phyloP scores from a whole-genome alignment of 2,329 filamentous ascomycete genomes.

The Phyllosticta capitalensis region DNA sequence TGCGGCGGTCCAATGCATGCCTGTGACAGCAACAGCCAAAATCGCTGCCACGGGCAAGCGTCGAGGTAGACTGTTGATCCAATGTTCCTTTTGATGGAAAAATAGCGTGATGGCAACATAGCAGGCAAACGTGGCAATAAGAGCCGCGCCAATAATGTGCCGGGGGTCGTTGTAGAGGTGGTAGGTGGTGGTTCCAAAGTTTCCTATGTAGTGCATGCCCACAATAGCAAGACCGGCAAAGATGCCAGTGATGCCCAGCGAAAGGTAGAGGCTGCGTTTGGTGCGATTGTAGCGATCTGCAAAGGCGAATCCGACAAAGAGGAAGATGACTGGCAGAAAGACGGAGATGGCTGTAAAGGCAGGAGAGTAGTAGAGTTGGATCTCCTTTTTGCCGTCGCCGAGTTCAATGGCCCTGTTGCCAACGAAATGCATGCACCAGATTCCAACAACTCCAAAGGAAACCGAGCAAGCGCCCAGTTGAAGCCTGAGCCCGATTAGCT shows the following conservation, averaged over 20 bases:
- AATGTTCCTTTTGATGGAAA: conserved; percentile 65
- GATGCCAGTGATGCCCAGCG: conserved; percentile 49
- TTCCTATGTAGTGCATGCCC: conserved; percentile 84
- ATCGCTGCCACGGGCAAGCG: conserved; percentile 55
- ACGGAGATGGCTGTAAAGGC: conserved; percentile 68
- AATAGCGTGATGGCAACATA: conserved; percentile 63
- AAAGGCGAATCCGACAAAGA: conserved; percentile 62
- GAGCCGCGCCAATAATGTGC: conserved; percentile 57
- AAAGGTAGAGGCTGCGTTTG: conserved; percentile 18
- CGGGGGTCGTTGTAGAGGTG: conserved; percentile 48
- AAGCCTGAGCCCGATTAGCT: conserved; percentile 30
- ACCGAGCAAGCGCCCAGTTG: conserved; percentile 34
- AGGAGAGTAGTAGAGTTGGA: conserved; percentile 66
- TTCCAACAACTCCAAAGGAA: conserved; percentile 40
- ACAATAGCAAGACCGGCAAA: conserved; percentile 68
- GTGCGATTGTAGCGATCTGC: conserved; percentile 39
- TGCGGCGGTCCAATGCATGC: conserved; percentile 80
- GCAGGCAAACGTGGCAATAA: conserved; percentile 65
- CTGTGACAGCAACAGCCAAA: conserved; percentile 65
- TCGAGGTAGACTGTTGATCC: conserved; percentile 74
- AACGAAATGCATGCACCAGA: conserved; percentile 63
- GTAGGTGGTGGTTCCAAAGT: conserved; percentile 74
- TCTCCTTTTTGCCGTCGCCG: conserved; percentile 45
- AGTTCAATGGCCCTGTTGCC: conserved; percentile 72
- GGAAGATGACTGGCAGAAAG: conserved; percentile 66